Percentiles rank a stretch among this genome's conserved stretches.
Evolutionary conservation across 306 rosid species (phyloP).

Genomic region (Dicorynia guianensis): DNA sequence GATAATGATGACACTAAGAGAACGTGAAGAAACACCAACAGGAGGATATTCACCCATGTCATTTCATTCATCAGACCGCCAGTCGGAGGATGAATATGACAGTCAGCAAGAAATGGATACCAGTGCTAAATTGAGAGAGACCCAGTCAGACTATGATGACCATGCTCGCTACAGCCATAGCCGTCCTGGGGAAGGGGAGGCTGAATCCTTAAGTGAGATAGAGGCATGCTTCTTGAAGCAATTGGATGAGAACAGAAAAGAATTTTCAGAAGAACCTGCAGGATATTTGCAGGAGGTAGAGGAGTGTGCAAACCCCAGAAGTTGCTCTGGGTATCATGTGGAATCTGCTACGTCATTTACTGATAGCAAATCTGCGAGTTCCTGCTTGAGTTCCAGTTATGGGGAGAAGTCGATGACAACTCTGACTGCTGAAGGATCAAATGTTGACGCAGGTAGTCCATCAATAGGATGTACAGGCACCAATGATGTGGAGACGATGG

Average conservation of each 20-base stretch:
- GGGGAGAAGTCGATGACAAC: conserved; percentile 51
- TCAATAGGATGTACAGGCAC: conserved; percentile 51
- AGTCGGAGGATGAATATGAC: conserved; percentile 69
- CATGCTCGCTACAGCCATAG: conserved; percentile 51
- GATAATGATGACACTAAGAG: conserved; percentile 76
- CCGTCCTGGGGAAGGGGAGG: conserved; percentile 62
- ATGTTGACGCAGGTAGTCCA: conserved; percentile 46
- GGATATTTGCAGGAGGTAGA: conserved; percentile 43
- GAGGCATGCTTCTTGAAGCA: conserved; percentile 74
- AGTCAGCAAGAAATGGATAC: conserved; percentile 87
- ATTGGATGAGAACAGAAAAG: conserved; percentile 55
- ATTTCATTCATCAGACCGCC: conserved; percentile 66
- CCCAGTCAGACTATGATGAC: conserved; percentile 56
- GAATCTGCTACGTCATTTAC: conserved; percentile 52
- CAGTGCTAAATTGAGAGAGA: conserved; percentile 61
- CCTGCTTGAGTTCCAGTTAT: conserved; percentile 49
- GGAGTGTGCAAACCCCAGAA: conserved; percentile 50
- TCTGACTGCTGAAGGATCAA: conserved; percentile 43
- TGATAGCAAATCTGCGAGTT: conserved; percentile 57
- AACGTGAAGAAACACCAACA: conserved; percentile 70
- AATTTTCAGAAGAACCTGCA: conserved; percentile 44
- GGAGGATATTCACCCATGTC: conserved; percentile 82
- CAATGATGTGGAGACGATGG: conserved; percentile 53
- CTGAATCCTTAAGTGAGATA: conserved; percentile 56
- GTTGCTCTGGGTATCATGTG: conserved; percentile 50